These are phyloP conservation scores for Jatropha podagrica DNA, from an alignment of 441 rosid species.

Conservation along the genomic window DNA sequence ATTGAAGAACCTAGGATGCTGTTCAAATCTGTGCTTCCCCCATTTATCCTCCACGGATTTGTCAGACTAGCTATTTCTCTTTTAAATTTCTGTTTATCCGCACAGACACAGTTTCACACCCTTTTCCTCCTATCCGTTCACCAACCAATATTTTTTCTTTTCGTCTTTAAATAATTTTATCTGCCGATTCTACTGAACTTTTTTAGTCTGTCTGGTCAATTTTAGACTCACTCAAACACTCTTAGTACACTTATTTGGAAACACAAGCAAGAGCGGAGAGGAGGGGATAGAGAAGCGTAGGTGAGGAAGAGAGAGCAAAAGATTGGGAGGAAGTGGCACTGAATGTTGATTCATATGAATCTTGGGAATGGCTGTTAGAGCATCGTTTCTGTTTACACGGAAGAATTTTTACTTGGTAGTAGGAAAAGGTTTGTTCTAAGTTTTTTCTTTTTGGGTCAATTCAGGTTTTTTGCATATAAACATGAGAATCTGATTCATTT, in stretches of 20 bases:
- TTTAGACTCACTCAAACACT: neutral
- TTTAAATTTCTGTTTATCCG: neutral
- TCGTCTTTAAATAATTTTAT: neutral
- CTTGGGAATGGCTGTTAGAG: neutral
- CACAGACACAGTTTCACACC: no score
- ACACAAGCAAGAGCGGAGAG: neutral
- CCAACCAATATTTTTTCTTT: neutral
- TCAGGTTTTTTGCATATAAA: no score
- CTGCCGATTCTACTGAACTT: neutral
- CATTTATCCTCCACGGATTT: slow-evolving; percentile 40
- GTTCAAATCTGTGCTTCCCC: slow-evolving; percentile 51
- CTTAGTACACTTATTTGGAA: neutral
- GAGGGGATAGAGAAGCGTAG: neutral
- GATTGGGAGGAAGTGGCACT: neutral
- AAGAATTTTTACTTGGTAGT: neutral
- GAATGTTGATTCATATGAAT: neutral
- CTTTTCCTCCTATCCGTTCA: neutral
- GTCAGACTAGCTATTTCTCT: slow-evolving; percentile 26
- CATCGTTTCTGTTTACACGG: neutral
- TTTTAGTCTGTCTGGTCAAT: neutral
- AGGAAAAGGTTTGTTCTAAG: neutral
- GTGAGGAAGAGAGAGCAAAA: neutral
- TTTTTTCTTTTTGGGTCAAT: neutral
- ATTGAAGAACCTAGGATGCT: slow-evolving; percentile 55
- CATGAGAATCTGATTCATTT: neutral